Evolutionary conservation across 192 early-diverging fungal species (phyloP).

Genomic region (Coemansia sp.): DNA sequence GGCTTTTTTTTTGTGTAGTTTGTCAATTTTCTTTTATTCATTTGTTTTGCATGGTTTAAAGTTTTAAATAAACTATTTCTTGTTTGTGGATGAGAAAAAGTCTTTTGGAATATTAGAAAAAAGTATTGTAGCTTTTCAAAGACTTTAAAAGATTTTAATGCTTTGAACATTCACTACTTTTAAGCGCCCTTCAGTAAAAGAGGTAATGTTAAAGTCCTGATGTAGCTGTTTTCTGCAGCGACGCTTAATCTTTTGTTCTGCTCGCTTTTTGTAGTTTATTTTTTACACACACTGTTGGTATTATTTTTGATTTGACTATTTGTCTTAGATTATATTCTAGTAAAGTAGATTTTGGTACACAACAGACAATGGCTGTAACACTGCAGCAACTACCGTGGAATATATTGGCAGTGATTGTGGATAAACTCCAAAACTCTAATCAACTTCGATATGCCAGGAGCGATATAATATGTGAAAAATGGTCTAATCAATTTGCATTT

Average conservation of each 20-base stretch:
- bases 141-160: neutral
- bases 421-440: neutral
- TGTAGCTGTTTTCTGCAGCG: neutral
- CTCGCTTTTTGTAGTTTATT: neutral
- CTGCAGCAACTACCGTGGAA: conserved; percentile 15
- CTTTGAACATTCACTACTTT: neutral
- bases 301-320: neutral
- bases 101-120: neutral
- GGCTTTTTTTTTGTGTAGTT: too few species aligned
- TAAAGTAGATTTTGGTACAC: neutral
- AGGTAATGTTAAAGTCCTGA: neutral
- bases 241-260: neutral
- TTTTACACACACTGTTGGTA: neutral
- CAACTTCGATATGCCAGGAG: neutral
- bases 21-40: too few species aligned
- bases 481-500: neutral
- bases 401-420: neutral
- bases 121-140: neutral
- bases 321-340: neutral
- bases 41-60: neutral
- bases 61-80: neutral
- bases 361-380: neutral
- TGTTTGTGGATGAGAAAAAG: neutral
- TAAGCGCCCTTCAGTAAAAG: neutral
- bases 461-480: neutral